A percentile compares a stretch with the other conserved stretches of the same genome.
Conservation (phyloP, 345 rosid genomes). For the Iberis pinnata region DNA sequence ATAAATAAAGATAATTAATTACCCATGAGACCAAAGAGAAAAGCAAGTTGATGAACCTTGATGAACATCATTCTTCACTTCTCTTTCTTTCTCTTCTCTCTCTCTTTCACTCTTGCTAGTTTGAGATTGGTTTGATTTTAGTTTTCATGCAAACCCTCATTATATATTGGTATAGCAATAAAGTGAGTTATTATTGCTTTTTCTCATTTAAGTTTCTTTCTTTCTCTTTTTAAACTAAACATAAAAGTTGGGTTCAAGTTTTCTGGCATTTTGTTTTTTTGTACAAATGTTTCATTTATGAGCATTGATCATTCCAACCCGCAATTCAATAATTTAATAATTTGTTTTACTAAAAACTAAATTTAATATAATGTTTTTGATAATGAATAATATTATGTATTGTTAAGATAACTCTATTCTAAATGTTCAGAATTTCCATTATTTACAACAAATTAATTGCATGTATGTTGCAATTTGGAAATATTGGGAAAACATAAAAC, state of each 20-base stretch:
- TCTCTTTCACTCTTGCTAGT: neutral
- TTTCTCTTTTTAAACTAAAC: neutral
- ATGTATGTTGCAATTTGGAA: no score
- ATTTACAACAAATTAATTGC: no score
- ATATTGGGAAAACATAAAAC: no score
- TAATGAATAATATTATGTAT: no score
- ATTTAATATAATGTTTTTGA: no score
- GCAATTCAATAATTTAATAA: no score
- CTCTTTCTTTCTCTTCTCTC: no score
- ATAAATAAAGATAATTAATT: constrained; percentile 4
- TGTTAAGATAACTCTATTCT: no score
- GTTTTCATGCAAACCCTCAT: constrained; percentile 12
- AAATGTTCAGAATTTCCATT: no score
- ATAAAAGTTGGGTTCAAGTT: constrained; percentile 19
- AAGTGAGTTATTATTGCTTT: constrained; percentile 12
- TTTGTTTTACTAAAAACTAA: no score
- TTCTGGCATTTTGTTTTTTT: constrained; percentile 14
- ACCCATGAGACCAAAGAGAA: constrained; percentile 68
- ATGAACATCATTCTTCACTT: constrained; percentile 39
- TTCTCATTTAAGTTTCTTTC: neutral
- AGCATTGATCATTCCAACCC: no score
- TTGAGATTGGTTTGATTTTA: constrained; percentile 15
- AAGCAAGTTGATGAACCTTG: constrained; percentile 35
- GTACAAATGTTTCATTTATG: constrained; percentile 8
- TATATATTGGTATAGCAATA: constrained; percentile 21